Evolutionary conservation across 768 basidiomycete genomes (phyloP).

Genomic region (Ramaria rubella): DNA sequence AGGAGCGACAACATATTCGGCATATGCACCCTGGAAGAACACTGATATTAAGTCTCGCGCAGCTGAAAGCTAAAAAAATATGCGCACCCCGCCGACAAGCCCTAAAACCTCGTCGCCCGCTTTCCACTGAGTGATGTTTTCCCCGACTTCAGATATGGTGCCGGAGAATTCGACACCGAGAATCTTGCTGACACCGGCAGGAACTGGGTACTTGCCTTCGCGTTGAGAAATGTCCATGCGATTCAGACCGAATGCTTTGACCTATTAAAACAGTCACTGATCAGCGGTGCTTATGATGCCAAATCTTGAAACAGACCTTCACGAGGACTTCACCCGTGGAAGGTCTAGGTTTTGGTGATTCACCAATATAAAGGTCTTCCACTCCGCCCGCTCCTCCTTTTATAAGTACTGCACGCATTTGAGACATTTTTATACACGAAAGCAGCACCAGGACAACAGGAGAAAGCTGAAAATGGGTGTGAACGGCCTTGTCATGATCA

Average conservation of each 20-base stretch:
- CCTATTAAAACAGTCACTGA: conserved; percentile 30
- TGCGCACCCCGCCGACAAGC: conserved; percentile 67
- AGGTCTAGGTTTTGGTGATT: conserved; percentile 55
- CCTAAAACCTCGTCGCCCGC: conserved; percentile 72
- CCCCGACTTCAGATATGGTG: conserved; percentile 46
- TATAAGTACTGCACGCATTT: conserved; percentile 76
- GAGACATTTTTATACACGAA: conserved; percentile 15
- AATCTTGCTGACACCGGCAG: conserved; percentile 66
- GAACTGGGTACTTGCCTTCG: conserved; percentile 67
- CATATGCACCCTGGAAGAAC: conserved; percentile 71
- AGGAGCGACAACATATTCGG: conserved; percentile 70
- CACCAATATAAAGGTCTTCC: conserved; percentile 74
- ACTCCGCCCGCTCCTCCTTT: conserved; percentile 68
- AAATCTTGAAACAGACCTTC: conserved; percentile 42
- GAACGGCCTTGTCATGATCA: no score
- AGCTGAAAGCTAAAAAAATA: neutral
- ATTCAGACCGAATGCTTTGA: conserved; percentile 83
- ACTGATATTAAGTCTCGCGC: neutral
- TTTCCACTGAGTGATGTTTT: conserved; percentile 46
- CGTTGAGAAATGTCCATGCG: conserved; percentile 78
- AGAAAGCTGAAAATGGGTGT: no score
- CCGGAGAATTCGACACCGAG: conserved; percentile 89
- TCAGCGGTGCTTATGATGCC: conserved; percentile 11
- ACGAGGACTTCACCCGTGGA: conserved; percentile 63
- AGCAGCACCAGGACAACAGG: no score